Conservation (phyloP, 345 rosid genomes). For the Euphorbia peplus region DNA sequence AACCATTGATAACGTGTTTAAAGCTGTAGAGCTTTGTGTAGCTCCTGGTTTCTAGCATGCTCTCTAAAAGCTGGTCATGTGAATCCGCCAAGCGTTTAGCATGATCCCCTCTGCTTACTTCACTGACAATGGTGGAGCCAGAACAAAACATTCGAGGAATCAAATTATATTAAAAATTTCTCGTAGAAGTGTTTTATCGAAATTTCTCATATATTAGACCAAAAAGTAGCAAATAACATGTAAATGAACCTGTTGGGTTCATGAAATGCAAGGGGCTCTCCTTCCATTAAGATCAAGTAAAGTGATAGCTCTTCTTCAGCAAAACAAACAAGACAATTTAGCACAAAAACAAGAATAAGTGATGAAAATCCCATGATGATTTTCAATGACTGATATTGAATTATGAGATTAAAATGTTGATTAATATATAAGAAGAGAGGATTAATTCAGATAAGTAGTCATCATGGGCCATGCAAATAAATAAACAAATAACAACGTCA, state of each 20-base stretch:
- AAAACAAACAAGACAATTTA: constrained; percentile 19
- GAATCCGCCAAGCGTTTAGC: constrained; percentile 51
- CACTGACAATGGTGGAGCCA: too few species aligned
- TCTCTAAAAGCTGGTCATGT: constrained; percentile 61
- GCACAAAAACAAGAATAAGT: constrained; percentile 30
- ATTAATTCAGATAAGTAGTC: not conserved
- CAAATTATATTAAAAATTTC: not conserved
- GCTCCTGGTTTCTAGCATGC: constrained; percentile 52
- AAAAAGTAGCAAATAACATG: not conserved
- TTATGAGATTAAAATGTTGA: not conserved
- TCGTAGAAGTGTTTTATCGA: not conserved
- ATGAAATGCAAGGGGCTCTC: constrained; percentile 50
- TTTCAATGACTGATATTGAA: not conserved
- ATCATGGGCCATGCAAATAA: constrained; percentile 1
- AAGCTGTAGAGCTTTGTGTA: constrained; percentile 82
- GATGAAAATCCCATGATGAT: constrained; percentile 3
- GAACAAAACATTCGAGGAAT: too few species aligned
- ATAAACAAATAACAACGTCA: too few species aligned
- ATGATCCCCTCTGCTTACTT: constrained; percentile 29
- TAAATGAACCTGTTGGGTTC: constrained; percentile 39
- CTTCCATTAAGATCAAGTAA: constrained; percentile 65
- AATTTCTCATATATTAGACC: too few species aligned
- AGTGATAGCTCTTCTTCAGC: constrained; percentile 39
- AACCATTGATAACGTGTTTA: constrained; percentile 71
- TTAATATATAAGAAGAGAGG: not conserved